Base-by-base conservation (phyloP, 305 asterid genomes). In the Ajuga reptans region DNA sequence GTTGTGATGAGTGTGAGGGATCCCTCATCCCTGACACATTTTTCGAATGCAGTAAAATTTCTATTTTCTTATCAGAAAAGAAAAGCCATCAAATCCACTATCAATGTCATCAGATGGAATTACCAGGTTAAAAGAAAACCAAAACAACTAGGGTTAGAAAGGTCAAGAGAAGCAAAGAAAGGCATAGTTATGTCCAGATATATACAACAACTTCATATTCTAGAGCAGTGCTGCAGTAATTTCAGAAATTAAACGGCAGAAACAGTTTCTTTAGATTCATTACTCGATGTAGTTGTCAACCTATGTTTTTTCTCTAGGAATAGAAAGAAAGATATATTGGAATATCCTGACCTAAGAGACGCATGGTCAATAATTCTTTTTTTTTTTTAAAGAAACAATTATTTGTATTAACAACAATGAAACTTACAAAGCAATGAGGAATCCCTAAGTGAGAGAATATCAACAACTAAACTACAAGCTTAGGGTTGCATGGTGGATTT, bases 101-200 rank as follows among this genome's bases (percentile, higher is more conserved):
- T 4, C 56, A 12, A 57, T 41, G 68, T 21, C 46, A 17, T 51
- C 27, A 31, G 39, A 58, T 43, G 31, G 46, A 57, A 51, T 21
- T 61, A 47, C 68, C 67, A 62, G 47, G 39, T 66, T 15, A 34
- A 9, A 47, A 27, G 63, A 47, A 72, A 46, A 21, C 70, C 42
- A 36, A 47, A 29, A 36, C 2, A 57, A 55, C 0, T 21, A 9
- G 24, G 50, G n/a, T 15, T 64, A 11, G 21, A 56, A 46, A 24
- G 17, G 45, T 24, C 11, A 34, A 57, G 14, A 56, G 12, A 31
- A 73, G 18, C 17, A 16, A 47, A 7, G 53, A 34, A 64, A 16
- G 2, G 53, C 41, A 29, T 14, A 56, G 66, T 27, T 47, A 37
- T 34, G 29, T 21, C 34, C 27, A 65, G 15, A 46, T 37, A 39